A percentile compares a stretch with the other conserved stretches of the same genome.
Conservation (phyloP, 768 basidiomycete species). For the Auriscalpium vulgare region DNA sequence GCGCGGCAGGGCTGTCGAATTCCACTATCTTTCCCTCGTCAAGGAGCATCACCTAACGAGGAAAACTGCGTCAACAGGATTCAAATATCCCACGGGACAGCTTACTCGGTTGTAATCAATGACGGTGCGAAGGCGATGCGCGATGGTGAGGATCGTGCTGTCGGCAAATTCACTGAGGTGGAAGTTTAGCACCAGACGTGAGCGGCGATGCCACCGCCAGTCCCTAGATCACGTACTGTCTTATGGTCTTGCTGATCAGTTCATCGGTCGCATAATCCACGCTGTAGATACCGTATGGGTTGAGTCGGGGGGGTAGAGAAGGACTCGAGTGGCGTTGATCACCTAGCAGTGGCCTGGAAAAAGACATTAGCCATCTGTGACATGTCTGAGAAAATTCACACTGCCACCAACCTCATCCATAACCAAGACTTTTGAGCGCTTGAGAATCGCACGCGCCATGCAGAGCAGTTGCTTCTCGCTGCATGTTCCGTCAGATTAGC, state of each 20-base stretch:
- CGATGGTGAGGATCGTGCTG: slow-evolving; percentile 78
- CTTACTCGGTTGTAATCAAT: slow-evolving; percentile 80
- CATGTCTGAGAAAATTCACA: not conserved
- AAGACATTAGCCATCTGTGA: not conserved
- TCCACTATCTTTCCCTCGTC: slow-evolving; percentile 75
- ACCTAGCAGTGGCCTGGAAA: slow-evolving; percentile 61
- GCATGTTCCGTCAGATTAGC: slow-evolving; percentile 1
- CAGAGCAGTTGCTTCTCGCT: slow-evolving; percentile 83
- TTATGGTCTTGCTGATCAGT: slow-evolving; percentile 72
- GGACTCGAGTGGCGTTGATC: not conserved
- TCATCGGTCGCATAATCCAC: slow-evolving; percentile 89
- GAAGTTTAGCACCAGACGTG: not conserved
- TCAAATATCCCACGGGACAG: not conserved
- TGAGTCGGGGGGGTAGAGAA: not conserved
- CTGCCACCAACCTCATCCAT: slow-evolving; percentile 67
- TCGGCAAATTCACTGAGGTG: slow-evolving; percentile 59
- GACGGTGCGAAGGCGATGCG: slow-evolving; percentile 70
- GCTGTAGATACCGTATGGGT: slow-evolving; percentile 22
- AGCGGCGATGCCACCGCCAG: not conserved
- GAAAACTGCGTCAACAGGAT: no score
- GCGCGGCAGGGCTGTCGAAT: slow-evolving; percentile 54
- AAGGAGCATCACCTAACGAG: slow-evolving; percentile 61
- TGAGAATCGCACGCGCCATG: slow-evolving; percentile 82
- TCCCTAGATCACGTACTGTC: slow-evolving; percentile 44
- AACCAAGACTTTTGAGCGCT: slow-evolving; percentile 66